Conservation (phyloP, 139 green algal genomes). For the Astrephomene gubernaculifera region DNA sequence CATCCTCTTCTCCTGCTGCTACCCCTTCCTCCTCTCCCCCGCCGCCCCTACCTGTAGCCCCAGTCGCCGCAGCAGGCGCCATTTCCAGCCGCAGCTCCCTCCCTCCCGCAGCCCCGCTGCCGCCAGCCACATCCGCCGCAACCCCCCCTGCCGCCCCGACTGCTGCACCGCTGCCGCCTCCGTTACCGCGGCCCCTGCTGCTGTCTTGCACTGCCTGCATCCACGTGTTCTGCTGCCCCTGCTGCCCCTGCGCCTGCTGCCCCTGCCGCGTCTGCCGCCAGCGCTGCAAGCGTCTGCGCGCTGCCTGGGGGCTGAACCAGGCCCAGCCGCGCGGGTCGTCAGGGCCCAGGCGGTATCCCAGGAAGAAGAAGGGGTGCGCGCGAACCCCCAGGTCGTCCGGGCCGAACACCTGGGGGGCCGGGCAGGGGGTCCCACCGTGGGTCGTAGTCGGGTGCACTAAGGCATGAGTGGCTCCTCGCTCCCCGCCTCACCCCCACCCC, state of each 20-base stretch:
- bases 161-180: neutral
- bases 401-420: slow-evolving; percentile 45
- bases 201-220: too few relatives aligned
- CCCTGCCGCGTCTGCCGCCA: too few relatives aligned
- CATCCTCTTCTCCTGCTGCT: neutral
- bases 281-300: slow-evolving; percentile 5
- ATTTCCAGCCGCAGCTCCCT: neutral
- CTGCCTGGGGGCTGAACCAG: slow-evolving; percentile 47
- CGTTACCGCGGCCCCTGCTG: too few relatives aligned
- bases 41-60: neutral
- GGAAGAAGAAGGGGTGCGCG: slow-evolving; percentile 52
- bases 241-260: too few relatives aligned
- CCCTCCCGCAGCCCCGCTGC: too few relatives aligned
- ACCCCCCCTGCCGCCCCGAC: neutral
- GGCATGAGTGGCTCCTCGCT: too few relatives aligned
- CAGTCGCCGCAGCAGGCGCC: neutral
- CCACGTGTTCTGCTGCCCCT: neutral
- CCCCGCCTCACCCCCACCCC: too few relatives aligned
- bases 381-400: slow-evolving; percentile 26
- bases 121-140: neutral
- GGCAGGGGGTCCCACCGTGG: neutral
- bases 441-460: neutral
- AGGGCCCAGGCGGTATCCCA: slow-evolving; percentile 40
- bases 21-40: too few relatives aligned
- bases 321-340: slow-evolving; percentile 52